phyloP scores from a whole-genome alignment of 2,329 filamentous ascomycete species.

The Colletotrichum echinochloae region DNA sequence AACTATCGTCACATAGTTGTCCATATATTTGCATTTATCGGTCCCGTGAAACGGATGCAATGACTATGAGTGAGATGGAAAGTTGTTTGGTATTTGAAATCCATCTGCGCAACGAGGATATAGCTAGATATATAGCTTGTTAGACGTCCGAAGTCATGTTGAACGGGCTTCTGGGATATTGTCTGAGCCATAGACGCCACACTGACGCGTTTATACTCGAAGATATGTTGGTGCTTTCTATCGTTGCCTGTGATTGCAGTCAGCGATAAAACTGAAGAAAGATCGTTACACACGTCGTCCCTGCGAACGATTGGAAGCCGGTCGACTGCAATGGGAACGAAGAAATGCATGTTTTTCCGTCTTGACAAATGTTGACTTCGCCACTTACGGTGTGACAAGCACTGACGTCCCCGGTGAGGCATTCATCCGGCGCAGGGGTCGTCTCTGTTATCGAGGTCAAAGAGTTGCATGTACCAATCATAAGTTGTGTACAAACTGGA shows the following conservation, averaged over 20 bases:
- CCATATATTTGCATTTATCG: fast-evolving
- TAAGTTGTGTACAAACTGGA: not conserved
- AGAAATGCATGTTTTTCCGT: too few species aligned
- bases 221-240: fast-evolving
- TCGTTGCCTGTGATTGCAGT: not conserved
- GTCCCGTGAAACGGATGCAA: not conserved
- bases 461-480: slow-evolving; percentile 1
- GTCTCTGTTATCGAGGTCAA: not conserved
- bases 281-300: too few species aligned
- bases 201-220: not conserved
- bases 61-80: too few species aligned
- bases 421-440: slow-evolving; percentile 19
- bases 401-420: slow-evolving; percentile 16
- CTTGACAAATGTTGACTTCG: slow-evolving; percentile 29
- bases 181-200: not conserved
- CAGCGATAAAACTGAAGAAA: too few species aligned
- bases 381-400: slow-evolving; percentile 22
- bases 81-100: not conserved
- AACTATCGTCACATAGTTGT: not conserved
- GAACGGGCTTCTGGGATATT: not conserved
- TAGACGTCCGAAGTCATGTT: not conserved
- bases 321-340: not conserved
- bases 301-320: not conserved
- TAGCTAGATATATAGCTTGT: not conserved
- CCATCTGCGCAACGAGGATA: too few species aligned